Evolutionary conservation across 805 yeast genomes (phyloP).

Genomic region (Starmerella khaoyaiensis): DNA sequence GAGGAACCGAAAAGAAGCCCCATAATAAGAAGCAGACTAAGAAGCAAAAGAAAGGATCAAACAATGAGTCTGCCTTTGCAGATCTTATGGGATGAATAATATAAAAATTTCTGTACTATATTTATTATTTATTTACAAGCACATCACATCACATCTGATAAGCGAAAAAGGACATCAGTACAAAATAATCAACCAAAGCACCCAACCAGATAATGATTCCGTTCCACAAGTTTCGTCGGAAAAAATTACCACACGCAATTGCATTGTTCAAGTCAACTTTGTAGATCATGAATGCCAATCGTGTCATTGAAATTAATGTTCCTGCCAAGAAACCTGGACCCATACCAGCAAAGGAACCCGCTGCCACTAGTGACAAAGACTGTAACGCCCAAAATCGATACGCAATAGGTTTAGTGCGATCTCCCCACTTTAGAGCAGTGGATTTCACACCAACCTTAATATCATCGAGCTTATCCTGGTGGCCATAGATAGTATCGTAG

Average conservation of each 20-base stretch:
- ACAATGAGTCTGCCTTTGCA: conserved; percentile 9
- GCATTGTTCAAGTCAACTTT: conserved; percentile 72
- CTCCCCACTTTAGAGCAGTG: conserved; percentile 92
- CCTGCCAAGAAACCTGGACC: conserved; percentile 73
- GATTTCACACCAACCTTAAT: conserved; percentile 83
- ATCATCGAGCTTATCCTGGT: conserved; percentile 87
- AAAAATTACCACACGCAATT: conserved; percentile 67
- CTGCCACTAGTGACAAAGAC: conserved; percentile 44
- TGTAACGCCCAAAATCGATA: conserved; percentile 56
- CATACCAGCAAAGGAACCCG: conserved; percentile 66
- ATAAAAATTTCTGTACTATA: background rate
- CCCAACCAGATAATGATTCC: conserved; percentile 31
- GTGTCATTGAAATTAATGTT: conserved; percentile 51
- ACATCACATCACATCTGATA: background rate
- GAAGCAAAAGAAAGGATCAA: conserved; percentile 5
- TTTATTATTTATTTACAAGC: background rate
- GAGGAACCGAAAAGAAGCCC: background rate
- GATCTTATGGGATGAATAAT: conserved; percentile 8
- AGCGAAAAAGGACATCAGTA: conserved; percentile 8
- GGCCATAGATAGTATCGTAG: conserved; percentile 94
- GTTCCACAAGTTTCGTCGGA: conserved; percentile 62
- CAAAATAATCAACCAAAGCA: conserved; percentile 29
- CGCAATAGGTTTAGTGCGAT: conserved; percentile 55
- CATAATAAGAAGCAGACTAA: conserved; percentile 6
- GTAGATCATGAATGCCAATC: conserved; percentile 55